A percentile compares a stretch with the other conserved stretches of the same genome.
phyloP scores from a whole-genome alignment of 2,329 filamentous ascomycete species.

The Colletotrichum cordylinicola region DNA sequence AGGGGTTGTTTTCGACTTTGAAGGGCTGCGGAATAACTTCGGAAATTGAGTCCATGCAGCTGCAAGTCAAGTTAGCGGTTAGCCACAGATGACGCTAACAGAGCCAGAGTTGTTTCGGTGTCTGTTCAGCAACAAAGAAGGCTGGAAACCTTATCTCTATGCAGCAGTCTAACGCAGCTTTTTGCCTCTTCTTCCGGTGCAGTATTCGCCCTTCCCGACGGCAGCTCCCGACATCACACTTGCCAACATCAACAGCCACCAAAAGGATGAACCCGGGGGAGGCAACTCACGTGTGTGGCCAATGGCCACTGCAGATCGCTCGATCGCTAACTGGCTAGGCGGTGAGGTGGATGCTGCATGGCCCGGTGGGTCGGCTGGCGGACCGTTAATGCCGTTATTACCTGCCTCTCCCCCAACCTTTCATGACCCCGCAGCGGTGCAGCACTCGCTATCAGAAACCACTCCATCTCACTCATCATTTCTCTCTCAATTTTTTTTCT shows the following conservation, averaged over 20 bases:
- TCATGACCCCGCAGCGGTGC: neutral
- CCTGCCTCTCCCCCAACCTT: constrained; percentile 3
- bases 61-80: neutral
- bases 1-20: neutral
- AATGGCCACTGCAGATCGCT: neutral
- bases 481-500: neutral
- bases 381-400: constrained; percentile 8
- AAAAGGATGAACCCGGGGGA: neutral
- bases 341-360: neutral
- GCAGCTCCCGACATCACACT: neutral
- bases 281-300: neutral
- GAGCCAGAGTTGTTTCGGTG: neutral
- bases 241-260: neutral
- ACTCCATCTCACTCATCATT: neutral
- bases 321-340: neutral
- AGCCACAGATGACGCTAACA: neutral
- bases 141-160: neutral
- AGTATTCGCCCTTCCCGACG: neutral
- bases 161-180: neutral
- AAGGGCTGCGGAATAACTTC: neutral
- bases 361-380: neutral
- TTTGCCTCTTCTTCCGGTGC: neutral
- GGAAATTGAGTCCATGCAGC: neutral
- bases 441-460: neutral
- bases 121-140: neutral